These are phyloP conservation scores for Periconia macrospinosa DNA, from an alignment of 2,329 filamentous ascomycete species.

Conservation along the genomic window DNA sequence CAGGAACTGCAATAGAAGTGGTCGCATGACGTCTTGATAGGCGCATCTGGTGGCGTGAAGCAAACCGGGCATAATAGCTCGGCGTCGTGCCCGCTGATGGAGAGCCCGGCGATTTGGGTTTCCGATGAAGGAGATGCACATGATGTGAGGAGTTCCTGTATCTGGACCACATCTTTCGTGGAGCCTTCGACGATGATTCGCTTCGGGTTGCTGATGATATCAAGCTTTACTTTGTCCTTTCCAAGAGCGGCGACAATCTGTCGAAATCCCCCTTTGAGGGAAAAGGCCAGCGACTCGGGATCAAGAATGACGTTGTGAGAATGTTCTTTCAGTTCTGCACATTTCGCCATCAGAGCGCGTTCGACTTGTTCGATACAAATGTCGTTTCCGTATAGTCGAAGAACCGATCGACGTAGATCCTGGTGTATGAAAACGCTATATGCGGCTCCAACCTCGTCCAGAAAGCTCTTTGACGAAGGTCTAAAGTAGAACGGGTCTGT, in stretches of 20 bases:
- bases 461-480: background rate
- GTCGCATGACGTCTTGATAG: slow-evolving; percentile 4
- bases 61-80: slow-evolving; percentile 10
- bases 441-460: background rate
- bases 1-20: slow-evolving; percentile 14
- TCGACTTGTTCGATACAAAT: background rate
- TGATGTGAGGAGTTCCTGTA: background rate
- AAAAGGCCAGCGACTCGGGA: background rate
- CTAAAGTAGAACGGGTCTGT: background rate
- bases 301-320: background rate
- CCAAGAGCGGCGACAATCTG: slow-evolving; percentile 13
- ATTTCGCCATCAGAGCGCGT: background rate
- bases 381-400: background rate
- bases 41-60: slow-evolving; percentile 11
- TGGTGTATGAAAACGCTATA: background rate
- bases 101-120: background rate
- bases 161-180: slow-evolving; percentile 3
- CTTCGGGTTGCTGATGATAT: slow-evolving; percentile 17
- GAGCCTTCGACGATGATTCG: slow-evolving; percentile 17
- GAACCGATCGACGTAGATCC: background rate
- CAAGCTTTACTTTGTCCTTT: slow-evolving; percentile 18
- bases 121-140: background rate
- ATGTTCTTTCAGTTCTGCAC: background rate
- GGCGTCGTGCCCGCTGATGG: background rate
- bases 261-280: slow-evolving; percentile 17